Evolutionary conservation across 108 stramenopile species (phyloP), one percentile per base, ranked within the genome.

Genomic region (Phaeodactylum tricornutum): DNA sequence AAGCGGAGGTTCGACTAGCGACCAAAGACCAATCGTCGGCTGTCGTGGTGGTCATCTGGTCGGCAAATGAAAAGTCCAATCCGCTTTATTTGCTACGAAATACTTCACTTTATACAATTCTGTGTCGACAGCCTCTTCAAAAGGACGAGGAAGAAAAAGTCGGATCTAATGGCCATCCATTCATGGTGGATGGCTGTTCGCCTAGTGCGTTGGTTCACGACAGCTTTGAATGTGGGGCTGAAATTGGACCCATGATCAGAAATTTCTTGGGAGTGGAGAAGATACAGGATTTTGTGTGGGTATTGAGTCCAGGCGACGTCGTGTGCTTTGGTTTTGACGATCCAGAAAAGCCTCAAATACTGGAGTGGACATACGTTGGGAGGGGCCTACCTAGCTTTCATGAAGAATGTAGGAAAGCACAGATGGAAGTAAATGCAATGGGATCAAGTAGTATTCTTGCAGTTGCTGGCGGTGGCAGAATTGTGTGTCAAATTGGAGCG

Each of bases 311-410:
- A 16, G 75, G 72, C 6, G 69, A 80, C n/a, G 67, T 67, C 24
- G 57, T 66, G 9, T 73, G 71, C n/a, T 87, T 82, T 49, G 86
- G 86, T 0, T 87, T 83, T 39, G 81, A 83, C 42, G 72, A 87
- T 48, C 86, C 86, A 4, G 81, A 83, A 35, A 72, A 74, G 25
- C 59, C 77, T n/a, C 86, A 80, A 43, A 54, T 81, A 29, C 50
- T 87, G 21, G 71, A 83, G 58, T 87, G 81, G 81, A 58, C 72
- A 26, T 75, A 59, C 27, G 71, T 76, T 27, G 55, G 60, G 7
- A 40, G 42, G 19, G 77, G 62, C 14, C 29, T 53, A 14, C 32
- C 14, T 21, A n/a, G 29, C 7, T 72, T 74, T 34, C 43, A 55
- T 16, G 44, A 59, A n/a, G 33, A 47, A 5, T 37, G 32, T 12